phyloP scores from a whole-genome alignment of 108 stramenopile genomes.

The Poteriospumella lacustris region DNA sequence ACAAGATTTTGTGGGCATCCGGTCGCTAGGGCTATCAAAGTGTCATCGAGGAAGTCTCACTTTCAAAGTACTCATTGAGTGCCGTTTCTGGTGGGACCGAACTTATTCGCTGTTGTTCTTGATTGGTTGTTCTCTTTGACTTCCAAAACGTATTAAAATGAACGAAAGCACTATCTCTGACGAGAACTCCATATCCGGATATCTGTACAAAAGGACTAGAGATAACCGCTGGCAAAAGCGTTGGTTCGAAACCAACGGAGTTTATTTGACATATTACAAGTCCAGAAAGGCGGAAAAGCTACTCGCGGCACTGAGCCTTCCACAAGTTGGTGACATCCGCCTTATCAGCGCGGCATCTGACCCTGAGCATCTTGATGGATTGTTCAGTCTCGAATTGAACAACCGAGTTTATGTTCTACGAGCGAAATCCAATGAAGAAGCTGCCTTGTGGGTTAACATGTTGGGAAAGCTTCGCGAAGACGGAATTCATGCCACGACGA shows the following conservation, averaged over 20 bases:
- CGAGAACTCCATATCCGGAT: constrained; percentile 42
- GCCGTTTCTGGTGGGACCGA: no score
- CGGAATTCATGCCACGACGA: background rate
- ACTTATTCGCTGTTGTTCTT: no score
- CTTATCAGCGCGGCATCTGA: constrained; percentile 38
- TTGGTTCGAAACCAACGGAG: constrained; percentile 92
- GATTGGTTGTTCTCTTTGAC: no score
- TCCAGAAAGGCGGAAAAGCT: constrained; percentile 75
- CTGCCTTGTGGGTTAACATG: background rate
- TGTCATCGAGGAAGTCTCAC: no score
- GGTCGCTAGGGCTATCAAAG: no score
- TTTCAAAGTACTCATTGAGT: no score
- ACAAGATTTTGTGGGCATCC: no score
- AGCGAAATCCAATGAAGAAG: constrained; percentile 24
- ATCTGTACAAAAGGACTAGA: constrained; percentile 83
- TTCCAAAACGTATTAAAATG: no score
- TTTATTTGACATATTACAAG: constrained; percentile 92
- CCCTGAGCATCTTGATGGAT: constrained; percentile 36
- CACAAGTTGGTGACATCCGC: constrained; percentile 51
- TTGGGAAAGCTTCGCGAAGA: background rate
- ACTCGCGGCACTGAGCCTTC: constrained; percentile 54
- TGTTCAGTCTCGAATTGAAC: constrained; percentile 57
- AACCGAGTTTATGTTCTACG: constrained; percentile 49
- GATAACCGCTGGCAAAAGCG: constrained; percentile 94
- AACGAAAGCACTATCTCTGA: no score